These are phyloP conservation scores for Neolentinus lepideus DNA, from an alignment of 1,284 basidiomycete species.

Conservation along the genomic window DNA sequence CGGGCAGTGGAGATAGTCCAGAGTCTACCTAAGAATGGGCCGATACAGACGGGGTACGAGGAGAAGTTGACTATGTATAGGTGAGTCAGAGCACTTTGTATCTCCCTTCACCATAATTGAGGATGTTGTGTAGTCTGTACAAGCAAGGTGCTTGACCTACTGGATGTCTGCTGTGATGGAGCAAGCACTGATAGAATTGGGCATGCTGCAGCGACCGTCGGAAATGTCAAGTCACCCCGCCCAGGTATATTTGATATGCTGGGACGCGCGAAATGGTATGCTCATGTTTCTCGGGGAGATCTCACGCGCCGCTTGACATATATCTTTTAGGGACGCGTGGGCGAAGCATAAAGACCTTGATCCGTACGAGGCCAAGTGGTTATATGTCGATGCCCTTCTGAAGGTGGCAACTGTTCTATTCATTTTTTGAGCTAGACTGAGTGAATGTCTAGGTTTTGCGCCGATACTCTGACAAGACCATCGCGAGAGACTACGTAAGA, in stretches of 20 bases:
- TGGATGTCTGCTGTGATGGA: slow-evolving; percentile 4
- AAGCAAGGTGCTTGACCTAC: slow-evolving; percentile 68
- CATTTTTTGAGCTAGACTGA: background rate
- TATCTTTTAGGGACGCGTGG: slow-evolving; percentile 80
- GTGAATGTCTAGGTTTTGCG: slow-evolving; percentile 54
- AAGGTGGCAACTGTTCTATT: slow-evolving; percentile 43
- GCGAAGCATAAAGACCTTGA: slow-evolving; percentile 82
- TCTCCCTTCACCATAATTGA: slow-evolving; percentile 2
- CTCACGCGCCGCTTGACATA: slow-evolving; percentile 19
- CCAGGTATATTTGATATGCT: slow-evolving; percentile 93
- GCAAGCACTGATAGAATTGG: background rate
- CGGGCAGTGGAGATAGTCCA: slow-evolving; percentile 94
- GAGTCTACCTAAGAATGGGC: slow-evolving; percentile 85
- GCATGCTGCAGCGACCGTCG: slow-evolving; percentile 65
- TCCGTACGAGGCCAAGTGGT: slow-evolving; percentile 77
- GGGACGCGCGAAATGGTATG: slow-evolving; percentile 89
- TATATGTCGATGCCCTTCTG: slow-evolving; percentile 84
- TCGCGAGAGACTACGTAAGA: slow-evolving; percentile 67
- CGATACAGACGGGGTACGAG: slow-evolving; percentile 95
- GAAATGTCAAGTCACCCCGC: slow-evolving; percentile 73
- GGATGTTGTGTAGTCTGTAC: slow-evolving; percentile 53
- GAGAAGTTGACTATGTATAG: slow-evolving; percentile 96
- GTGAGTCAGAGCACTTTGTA: slow-evolving; percentile 26
- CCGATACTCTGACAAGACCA: slow-evolving; percentile 78
- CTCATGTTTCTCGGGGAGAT: slow-evolving; percentile 1